phyloP scores from a whole-genome alignment of 2,329 filamentous ascomycete genomes.

The Elsinoe necatrix region DNA sequence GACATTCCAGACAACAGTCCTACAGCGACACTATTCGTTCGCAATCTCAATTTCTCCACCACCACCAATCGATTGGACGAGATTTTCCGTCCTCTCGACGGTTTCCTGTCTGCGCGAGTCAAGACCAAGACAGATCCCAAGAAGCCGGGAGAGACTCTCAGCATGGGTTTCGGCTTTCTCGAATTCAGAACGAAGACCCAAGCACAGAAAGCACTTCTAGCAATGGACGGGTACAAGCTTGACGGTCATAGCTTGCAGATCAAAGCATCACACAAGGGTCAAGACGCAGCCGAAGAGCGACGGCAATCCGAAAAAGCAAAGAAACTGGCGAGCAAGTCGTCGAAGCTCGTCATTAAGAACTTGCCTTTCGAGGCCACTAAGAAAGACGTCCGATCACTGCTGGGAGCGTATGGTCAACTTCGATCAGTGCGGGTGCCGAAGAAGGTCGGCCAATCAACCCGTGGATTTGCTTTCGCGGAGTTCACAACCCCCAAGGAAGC shows the following conservation, averaged over 20 bases:
- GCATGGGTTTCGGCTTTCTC: conserved; percentile 95
- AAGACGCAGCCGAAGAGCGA: conserved; percentile 80
- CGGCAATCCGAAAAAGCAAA: conserved; percentile 74
- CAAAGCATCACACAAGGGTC: conserved; percentile 76
- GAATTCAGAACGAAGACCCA: conserved; percentile 73
- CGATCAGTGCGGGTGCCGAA: conserved; percentile 88
- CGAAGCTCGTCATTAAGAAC: conserved; percentile 97
- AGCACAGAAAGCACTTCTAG: conserved; percentile 67
- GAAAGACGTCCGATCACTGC: conserved; percentile 79
- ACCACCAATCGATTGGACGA: conserved; percentile 67
- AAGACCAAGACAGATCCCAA: conserved; percentile 94
- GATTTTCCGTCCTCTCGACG: conserved; percentile 70
- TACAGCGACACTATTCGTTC: conserved; percentile 67
- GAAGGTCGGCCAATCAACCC: conserved; percentile 80
- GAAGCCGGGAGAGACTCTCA: conserved; percentile 74
- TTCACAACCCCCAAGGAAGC: conserved; percentile 89
- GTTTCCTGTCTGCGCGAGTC: conserved; percentile 80
- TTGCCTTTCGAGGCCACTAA: conserved; percentile 91
- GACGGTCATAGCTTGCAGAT: conserved; percentile 80
- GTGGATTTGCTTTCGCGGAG: conserved; percentile 94
- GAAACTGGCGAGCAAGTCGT: conserved; percentile 65
- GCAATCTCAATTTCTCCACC: conserved; percentile 88
- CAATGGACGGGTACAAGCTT: conserved; percentile 85
- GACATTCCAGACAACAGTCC: conserved; percentile 52
- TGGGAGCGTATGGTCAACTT: conserved; percentile 84